Base-by-base conservation (phyloP, 345 rosid genomes). In the Firmiana major region DNA sequence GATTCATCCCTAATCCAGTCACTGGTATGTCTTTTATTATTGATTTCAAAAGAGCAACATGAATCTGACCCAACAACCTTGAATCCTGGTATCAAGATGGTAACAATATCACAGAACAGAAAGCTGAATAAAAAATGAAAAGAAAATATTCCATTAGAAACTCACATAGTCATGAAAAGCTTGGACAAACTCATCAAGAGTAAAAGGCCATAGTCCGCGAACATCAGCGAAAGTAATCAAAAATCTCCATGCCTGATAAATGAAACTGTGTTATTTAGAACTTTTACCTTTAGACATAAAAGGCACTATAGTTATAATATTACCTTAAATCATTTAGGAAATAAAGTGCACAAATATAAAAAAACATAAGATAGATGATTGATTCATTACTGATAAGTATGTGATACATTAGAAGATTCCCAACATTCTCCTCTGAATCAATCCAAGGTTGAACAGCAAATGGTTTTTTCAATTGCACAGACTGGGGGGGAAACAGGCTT, bases 201-300 rank as follows among this genome's bases (percentile, higher is more conserved):
- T 95, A 90, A 93, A 95, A 76, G 99, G 98, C 98, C 99, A 95
- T 54, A 95, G 83, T 71, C 94, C 93, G 79, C 93, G 91, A 54
- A 93, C 89, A 87, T 95, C 99, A 48, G 97, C 89, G 77, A 95
- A 95, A 22, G 92, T 85, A 80, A 85, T 90, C 64, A 92, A 87
- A 81, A 95, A 93, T 83, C 91, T 90, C 99, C 99, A 95, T 71
- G 92, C 96, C 99, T 93, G 91, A 84, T 0, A 86, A 85, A 82
- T 42, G 11, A 31, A 70, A 78, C 67, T 66, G 42, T 31, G 63
- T 62, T 48, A 34, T 68, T 68, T 75, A 75, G 65, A 43, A 7
- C 31, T 63, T 71, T 10, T 31, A 19, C 6, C 62, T 53, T 71
- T n/a, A 75, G n/a, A 63, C 49, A 16, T 46, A 28, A 1, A 42